Conservation (phyloP, 2,329 filamentous ascomycete species). For the Chlorencoelia australis region DNA sequence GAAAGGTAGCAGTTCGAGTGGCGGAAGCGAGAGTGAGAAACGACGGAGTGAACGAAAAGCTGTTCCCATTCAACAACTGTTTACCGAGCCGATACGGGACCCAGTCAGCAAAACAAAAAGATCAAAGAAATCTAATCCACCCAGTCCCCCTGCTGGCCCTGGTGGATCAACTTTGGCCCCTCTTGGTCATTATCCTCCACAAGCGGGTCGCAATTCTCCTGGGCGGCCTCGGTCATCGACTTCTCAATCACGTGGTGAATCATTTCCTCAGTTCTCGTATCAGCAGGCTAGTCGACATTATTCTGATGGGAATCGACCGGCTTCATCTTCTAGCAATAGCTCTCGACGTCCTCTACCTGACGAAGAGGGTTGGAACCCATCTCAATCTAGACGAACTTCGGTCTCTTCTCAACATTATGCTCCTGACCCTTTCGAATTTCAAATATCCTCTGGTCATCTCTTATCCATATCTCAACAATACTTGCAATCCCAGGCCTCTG, state of each 20-base stretch:
- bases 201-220: conserved; percentile 22
- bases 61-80: conserved; percentile 21
- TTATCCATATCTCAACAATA: conserved; percentile 25
- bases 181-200: conserved; percentile 31
- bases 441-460: conserved; percentile 22
- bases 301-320: conserved; percentile 23
- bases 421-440: conserved; percentile 30
- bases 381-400: conserved; percentile 28
- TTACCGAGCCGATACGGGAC: conserved; percentile 19
- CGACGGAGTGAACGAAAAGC: conserved; percentile 17
- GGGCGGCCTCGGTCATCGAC: conserved; percentile 26
- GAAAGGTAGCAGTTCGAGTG: conserved; percentile 18
- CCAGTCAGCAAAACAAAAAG: conserved; percentile 20
- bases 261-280: conserved; percentile 17
- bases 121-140: conserved; percentile 24
- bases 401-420: conserved; percentile 23
- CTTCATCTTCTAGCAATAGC: conserved; percentile 31
- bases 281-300: conserved; percentile 16
- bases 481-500: conserved; percentile 24
- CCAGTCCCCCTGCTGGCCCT: conserved; percentile 31
- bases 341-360: conserved; percentile 34
- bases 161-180: conserved; percentile 38
- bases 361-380: conserved; percentile 35
- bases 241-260: conserved; percentile 13
- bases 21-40: conserved; percentile 21